Percentiles rank a stretch among this genome's conserved stretches.
Conservation (phyloP, 805 yeast species). For the Suhomyces kilbournensis region DNA sequence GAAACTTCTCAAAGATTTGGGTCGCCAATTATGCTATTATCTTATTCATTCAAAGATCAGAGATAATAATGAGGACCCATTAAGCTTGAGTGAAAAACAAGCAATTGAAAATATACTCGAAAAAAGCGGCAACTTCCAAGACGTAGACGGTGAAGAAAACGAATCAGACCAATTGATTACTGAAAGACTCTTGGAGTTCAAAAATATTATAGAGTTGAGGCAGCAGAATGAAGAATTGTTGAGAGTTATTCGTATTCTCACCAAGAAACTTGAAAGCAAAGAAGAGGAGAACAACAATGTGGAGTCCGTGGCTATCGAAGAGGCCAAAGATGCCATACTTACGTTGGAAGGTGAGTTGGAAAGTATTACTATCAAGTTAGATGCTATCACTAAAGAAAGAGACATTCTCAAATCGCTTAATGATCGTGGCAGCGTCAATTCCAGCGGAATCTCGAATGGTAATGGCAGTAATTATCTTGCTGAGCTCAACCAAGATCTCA, state of each 20-base stretch:
- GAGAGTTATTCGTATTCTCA: slow-evolving; percentile 65
- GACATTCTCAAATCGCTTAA: slow-evolving; percentile 52
- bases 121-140: slow-evolving; percentile 27
- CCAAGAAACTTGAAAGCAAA: slow-evolving; percentile 63
- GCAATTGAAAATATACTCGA: slow-evolving; percentile 57
- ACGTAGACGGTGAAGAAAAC: slow-evolving; percentile 33
- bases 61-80: slow-evolving; percentile 54
- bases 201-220: slow-evolving; percentile 64
- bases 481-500: slow-evolving; percentile 29
- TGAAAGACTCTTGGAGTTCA: slow-evolving; percentile 70
- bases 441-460: slow-evolving; percentile 1
- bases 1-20: slow-evolving; percentile 66
- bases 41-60: slow-evolving; percentile 63
- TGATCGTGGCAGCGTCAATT: slow-evolving; percentile 7
- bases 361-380: slow-evolving; percentile 48
- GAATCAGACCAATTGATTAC: slow-evolving; percentile 75
- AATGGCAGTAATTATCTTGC: slow-evolving; percentile 10
- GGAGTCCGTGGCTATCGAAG: slow-evolving; percentile 51
- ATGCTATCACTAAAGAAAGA: slow-evolving; percentile 59
- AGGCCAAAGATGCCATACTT: slow-evolving; percentile 67
- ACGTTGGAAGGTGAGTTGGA: slow-evolving; percentile 59
- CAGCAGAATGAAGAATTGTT: slow-evolving; percentile 72
- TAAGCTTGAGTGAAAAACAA: slow-evolving; percentile 62
- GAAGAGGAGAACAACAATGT: slow-evolving; percentile 46
- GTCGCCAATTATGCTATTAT: slow-evolving; percentile 76